phyloP scores from a whole-genome alignment of 352 stramenopile species.

The Elongisporangium senticosum region DNA sequence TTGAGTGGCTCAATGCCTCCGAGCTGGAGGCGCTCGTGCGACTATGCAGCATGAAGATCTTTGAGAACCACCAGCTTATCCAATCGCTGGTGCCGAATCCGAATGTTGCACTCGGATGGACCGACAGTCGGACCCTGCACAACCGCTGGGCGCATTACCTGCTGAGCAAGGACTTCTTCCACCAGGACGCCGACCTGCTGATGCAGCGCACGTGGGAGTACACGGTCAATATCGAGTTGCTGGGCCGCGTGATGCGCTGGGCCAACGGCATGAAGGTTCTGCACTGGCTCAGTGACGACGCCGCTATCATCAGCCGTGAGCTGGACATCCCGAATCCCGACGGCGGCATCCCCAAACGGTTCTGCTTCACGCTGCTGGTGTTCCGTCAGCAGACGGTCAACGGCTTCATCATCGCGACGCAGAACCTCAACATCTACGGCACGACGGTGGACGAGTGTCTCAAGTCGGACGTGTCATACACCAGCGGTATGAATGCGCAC shows the following conservation, averaged over 20 bases:
- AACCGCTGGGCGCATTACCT: constrained; percentile 21
- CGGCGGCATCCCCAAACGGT: constrained; percentile 7
- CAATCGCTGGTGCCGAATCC: constrained; percentile 15
- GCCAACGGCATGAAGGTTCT: constrained; percentile 40
- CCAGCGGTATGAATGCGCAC: constrained; percentile 13
- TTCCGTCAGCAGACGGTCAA: constrained; percentile 6
- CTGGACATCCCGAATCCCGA: constrained; percentile 18
- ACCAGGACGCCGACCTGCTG: constrained; percentile 12
- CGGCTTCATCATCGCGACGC: constrained; percentile 14
- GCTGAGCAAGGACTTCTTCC: constrained; percentile 26
- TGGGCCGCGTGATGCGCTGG: constrained; percentile 25
- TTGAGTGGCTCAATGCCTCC: not conserved
- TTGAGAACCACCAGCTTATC: constrained; percentile 17
- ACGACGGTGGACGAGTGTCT: constrained; percentile 16
- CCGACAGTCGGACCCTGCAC: constrained; percentile 27
- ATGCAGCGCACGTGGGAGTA: constrained; percentile 23
- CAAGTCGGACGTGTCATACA: constrained; percentile 9
- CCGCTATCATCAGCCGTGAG: constrained; percentile 15
- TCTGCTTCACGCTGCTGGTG: constrained; percentile 20
- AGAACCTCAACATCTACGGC: constrained; percentile 24
- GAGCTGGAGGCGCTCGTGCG: constrained; percentile 7
- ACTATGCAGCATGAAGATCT: constrained; percentile 9
- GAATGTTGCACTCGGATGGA: constrained; percentile 35
- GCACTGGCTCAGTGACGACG: constrained; percentile 19
- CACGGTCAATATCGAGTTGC: constrained; percentile 14